Base-by-base conservation (phyloP, 805 yeast genomes). In the Suhomyces emberorum region DNA sequence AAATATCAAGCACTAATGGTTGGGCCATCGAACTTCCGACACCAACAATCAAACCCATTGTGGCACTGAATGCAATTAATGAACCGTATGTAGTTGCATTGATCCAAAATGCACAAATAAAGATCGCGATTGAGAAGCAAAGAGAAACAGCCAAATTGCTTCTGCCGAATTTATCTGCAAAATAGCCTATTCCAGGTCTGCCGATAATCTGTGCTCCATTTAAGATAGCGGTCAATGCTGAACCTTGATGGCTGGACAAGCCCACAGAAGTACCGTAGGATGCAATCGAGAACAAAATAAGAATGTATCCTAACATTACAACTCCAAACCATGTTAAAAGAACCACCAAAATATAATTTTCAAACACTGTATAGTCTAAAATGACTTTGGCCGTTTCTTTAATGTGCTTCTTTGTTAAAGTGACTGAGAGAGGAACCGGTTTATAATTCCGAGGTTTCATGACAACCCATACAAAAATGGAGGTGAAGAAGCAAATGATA, bases 131-230 rank as follows among this genome's bases (percentile, higher is more conserved):
- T 5, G 48, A 17, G 5, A 55, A 28, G 39, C 65, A 48, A n/a
- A 54, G 21, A 8, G 41, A 23, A 0, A 41, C 32, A 0, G 61
- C 47, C 9, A 56, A 41, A 42, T 76, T 77, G 36, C 64, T 47
- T 20, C 77, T 59, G 2, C 83, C 83, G 20, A 65, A 37, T 5
- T 44, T 48, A 48, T 74, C 81, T 15, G 75, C 78, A 7, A 66
- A 15, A 26, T 57, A 46, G 1, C 78, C 79, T 29, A 79, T 69
- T 4, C 60, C 33, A 2, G 78, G 61, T 26, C 84, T 59, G 4
- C 83, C 83, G 15, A 75, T 47, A 1, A 67, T 52, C 32, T 79
- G 74, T 25, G 59, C 61, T 14, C 60, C 72, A 48, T 69, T 71
- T 32, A 66, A 37, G 1, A 64, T 37, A 2, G 70, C 64, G 20